Conservation (phyloP, 768 basidiomycete species). For the Leccinum ochraceum region DNA sequence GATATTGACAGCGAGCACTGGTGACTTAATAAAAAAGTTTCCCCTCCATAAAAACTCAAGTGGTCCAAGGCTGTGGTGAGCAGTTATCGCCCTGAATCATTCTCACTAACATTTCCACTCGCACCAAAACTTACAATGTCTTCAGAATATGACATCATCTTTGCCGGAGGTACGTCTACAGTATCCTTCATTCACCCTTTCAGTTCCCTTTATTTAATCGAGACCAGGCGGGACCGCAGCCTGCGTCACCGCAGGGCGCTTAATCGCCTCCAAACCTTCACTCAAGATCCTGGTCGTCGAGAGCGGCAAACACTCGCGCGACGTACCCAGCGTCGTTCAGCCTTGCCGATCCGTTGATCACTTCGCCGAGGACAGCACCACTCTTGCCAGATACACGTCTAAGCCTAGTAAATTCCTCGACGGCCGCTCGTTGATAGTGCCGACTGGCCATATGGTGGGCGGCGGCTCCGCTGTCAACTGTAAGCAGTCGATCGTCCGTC, state of each 20-base stretch:
- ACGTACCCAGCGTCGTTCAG: background rate
- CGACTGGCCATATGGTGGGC: slow-evolving; percentile 53
- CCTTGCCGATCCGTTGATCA: background rate
- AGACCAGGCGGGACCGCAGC: background rate
- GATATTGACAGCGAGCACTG: background rate
- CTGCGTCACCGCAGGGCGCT: background rate
- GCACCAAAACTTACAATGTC: background rate
- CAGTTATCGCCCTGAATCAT: background rate
- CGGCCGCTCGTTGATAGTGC: slow-evolving; percentile 46
- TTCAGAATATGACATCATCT: background rate
- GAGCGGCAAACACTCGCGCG: background rate
- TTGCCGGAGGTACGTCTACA: background rate
- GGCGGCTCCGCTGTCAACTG: slow-evolving; percentile 67
- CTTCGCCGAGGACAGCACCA: slow-evolving; percentile 34
- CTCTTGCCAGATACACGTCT: slow-evolving; percentile 42
- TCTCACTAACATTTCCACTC: background rate
- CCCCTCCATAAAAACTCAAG: background rate
- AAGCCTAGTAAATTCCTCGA: slow-evolving; percentile 44
- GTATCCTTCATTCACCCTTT: background rate
- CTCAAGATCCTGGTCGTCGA: background rate
- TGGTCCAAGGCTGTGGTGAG: background rate
- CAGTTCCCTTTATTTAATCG: background rate
- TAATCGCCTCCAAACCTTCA: background rate
- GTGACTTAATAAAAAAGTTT: background rate
- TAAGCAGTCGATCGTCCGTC: slow-evolving; percentile 24